Base-by-base conservation (phyloP, 2,329 filamentous ascomycete species). In the Fusarium sororula region DNA sequence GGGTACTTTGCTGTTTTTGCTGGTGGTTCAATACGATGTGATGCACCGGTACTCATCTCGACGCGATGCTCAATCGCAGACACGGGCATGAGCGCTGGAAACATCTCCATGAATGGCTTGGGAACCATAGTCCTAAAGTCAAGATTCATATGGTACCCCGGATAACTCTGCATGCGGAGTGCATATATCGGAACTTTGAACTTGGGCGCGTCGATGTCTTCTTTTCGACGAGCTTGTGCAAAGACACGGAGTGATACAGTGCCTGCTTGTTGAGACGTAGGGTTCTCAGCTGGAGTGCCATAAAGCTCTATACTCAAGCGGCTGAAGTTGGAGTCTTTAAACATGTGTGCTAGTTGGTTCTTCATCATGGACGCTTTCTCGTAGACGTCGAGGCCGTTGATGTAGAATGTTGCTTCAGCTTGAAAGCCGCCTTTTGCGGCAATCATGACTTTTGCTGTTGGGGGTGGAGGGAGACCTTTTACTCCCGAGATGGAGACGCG, bases 161-260 rank as follows among this genome's bases (percentile, higher is more conserved):
- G 81, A 59, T 84, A 84, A 37, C 81, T 83, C 72, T 84, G 83
- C 77, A 85, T 84, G 7, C 82, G 72, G 2, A 84, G 68, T 0
- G 82, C 82, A 50, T 84, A 83, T 2, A 83, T 81, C 0, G 80
- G 81, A 1, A 81, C 76, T 37, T 80, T 79, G 70, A 87, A 86
- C 37, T 80, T 83, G 7, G 74, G 57, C 0, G 81, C 79, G 1
- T 80, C 79, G 2, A 82, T 77, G 1, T 80, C 81, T 22, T 83
- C 81, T 35, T 81, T 78, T 22, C 67, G 78, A 8, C 75, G 77
- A 10, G 87, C 86, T 73, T 90, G 85, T 0, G 83, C 83, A 72
- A 87, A 83, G 54, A 86, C 79, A 30, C 85, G 74, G 45, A 87
- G 81, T 48, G 85, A 85, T 1, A 87, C 86, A 2, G 87, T 89